A percentile compares a stretch with the other conserved stretches of the same genome.
Evolutionary conservation across 331 rosid genomes (phyloP).

Genomic region (Malus hybrid): DNA sequence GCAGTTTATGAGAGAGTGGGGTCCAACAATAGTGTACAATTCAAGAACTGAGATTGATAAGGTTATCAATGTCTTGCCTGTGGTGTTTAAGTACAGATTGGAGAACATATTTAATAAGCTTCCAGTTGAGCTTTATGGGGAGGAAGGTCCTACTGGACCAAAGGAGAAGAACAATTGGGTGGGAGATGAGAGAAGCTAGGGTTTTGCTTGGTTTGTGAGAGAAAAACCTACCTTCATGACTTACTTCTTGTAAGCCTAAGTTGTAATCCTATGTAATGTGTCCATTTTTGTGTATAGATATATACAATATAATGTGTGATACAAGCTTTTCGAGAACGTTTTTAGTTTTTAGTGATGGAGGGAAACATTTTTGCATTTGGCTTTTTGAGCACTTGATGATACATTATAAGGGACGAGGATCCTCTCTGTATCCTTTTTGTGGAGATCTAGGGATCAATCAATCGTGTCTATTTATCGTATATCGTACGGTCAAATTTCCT

Average conservation of each 20-base stretch:
- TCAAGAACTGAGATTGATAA: slow-evolving; percentile 60
- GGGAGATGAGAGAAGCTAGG: slow-evolving; percentile 83
- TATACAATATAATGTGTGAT: no score
- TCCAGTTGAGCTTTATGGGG: slow-evolving; percentile 65
- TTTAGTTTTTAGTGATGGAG: no score
- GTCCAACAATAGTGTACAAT: slow-evolving; percentile 69
- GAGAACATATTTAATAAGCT: slow-evolving; percentile 36
- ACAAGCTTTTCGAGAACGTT: no score
- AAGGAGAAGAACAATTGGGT: slow-evolving; percentile 83
- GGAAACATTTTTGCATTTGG: no score
- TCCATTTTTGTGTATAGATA: not conserved
- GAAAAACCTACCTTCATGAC: not conserved
- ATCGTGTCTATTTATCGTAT: no score
- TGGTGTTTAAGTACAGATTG: slow-evolving; percentile 29
- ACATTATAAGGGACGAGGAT: no score
- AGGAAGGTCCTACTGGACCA: slow-evolving; percentile 95
- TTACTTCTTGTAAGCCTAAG: slow-evolving; percentile 8
- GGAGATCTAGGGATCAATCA: no score
- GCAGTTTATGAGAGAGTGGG: slow-evolving; percentile 85
- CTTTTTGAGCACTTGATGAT: no score
- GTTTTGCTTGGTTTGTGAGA: not conserved
- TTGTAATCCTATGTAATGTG: not conserved
- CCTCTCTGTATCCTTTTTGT: no score
- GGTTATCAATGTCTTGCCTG: slow-evolving; percentile 42
- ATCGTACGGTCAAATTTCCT: no score